These are phyloP conservation scores for Sungouiozyma ichnusensis DNA, from an alignment of 805 yeast species.

Conservation along the genomic window DNA sequence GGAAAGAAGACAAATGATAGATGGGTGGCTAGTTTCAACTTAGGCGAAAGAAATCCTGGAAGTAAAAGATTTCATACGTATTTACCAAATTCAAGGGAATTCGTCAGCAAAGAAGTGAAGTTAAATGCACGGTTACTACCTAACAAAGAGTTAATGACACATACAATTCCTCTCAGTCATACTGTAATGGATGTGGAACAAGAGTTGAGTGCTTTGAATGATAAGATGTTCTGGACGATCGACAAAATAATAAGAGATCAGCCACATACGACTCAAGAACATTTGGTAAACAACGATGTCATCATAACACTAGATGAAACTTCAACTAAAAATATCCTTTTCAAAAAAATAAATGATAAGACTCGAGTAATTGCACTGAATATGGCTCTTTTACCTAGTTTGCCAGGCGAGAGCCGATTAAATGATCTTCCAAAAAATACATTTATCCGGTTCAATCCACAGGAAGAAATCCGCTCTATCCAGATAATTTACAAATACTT, in stretches of 20 bases:
- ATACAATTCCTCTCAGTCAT: background rate
- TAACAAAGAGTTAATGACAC: background rate
- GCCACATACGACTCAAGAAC: background rate
- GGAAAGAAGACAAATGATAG: background rate
- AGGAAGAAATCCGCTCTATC: background rate
- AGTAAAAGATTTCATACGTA: slow-evolving; percentile 9
- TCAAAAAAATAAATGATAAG: background rate
- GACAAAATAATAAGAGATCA: background rate
- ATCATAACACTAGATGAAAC: background rate
- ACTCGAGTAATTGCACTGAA: background rate
- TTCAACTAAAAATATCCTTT: background rate
- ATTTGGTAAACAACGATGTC: background rate
- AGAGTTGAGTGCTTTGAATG: background rate
- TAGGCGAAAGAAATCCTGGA: slow-evolving; percentile 5
- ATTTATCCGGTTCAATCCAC: background rate
- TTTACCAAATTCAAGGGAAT: slow-evolving; percentile 11
- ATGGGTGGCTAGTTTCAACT: background rate
- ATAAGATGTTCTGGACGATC: background rate
- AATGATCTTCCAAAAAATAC: background rate
- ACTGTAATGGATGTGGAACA: background rate
- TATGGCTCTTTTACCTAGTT: background rate
- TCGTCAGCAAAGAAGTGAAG: slow-evolving; percentile 3
- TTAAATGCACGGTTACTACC: slow-evolving; percentile 8
- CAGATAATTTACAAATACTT: background rate
- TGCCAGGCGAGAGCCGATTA: background rate